Base-by-base conservation (phyloP, 768 basidiomycete genomes). In the Russula earlei region DNA sequence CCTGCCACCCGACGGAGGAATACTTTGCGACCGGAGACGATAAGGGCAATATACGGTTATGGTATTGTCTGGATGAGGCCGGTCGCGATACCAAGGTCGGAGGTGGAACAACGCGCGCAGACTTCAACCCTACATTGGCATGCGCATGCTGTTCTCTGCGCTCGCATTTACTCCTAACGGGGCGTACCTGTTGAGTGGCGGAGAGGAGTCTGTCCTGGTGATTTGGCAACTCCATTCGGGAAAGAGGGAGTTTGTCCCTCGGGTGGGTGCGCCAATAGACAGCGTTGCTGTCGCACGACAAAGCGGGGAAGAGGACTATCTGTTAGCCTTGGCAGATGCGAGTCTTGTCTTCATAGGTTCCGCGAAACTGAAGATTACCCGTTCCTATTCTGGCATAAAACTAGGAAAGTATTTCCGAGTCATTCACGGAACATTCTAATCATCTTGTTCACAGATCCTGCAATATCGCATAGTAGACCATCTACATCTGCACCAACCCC, bases 41-140 rank as follows among this genome's bases (percentile, higher is more conserved):
- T 20, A 82, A 82, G 60, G 96, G 96, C 52, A 75, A 80, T 60
- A 85, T 99, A 45, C 79, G 90, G 33, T 68, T 98, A 8, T 98
- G 95, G 93, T 93, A 96, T 68, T 95, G 91, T 69, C 76, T 95
- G 17, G 80, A 84, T 59, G 79, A 85, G 63, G 74, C 74, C 22
- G n/a, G 66, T 77, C 24, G 66, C 70, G 31, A 36, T 58, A 36
- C 77, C 77, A 64, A 75, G 75, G 40, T 74, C 75, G 34, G 82
- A 82, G 15, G 78, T 86, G 33, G 87, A 87, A 68, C 89, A 85
- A 68, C 83, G 80, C 54, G 80, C 91, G 1, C 87, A 90, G 64
- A 94, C 91, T 0, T 84, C 89, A 3, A 79, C 83, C 5, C 70
- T 97, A 49, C 95, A 97, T 70, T 99, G 96, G 96, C 96, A 99